phyloP scores from a whole-genome alignment of 129 eudicot species.

The Arctium lappa region DNA sequence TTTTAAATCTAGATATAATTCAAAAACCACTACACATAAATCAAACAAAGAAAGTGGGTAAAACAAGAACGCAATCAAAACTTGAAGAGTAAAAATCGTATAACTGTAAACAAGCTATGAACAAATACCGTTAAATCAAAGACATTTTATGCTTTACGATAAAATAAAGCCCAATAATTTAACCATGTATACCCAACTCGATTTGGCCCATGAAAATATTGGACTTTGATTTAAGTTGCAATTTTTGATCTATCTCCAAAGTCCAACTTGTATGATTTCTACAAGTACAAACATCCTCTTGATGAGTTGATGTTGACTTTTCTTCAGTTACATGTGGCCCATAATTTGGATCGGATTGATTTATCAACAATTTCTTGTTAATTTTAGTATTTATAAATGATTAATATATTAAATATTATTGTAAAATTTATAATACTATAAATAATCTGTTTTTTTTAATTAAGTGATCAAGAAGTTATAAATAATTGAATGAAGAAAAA shows the following conservation, averaged over 20 bases:
- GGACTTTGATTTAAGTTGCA: too few species aligned
- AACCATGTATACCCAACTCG: not conserved
- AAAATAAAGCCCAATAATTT: not conserved
- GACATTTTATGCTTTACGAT: not conserved
- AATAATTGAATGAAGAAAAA: too few species aligned
- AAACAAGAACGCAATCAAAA: not conserved
- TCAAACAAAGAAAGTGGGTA: not conserved
- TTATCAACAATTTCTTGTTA: not conserved
- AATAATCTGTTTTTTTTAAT: too few species aligned
- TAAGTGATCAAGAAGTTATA: too few species aligned
- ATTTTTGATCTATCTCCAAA: too few species aligned
- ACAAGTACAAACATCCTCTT: not conserved
- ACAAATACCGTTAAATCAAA: not conserved
- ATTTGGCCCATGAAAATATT: not conserved
- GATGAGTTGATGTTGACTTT: not conserved
- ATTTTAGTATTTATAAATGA: too few species aligned
- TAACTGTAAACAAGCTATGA: not conserved
- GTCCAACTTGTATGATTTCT: not conserved
- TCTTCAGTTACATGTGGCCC: too few species aligned
- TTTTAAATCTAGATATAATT: not conserved
- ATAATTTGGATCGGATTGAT: not conserved
- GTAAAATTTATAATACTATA: too few species aligned
- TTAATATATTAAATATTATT: too few species aligned
- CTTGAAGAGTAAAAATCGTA: not conserved
- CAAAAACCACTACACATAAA: not conserved